Conservation (phyloP, 495 filamentous ascomycete species). For the Aspergillus nidulans region DNA sequence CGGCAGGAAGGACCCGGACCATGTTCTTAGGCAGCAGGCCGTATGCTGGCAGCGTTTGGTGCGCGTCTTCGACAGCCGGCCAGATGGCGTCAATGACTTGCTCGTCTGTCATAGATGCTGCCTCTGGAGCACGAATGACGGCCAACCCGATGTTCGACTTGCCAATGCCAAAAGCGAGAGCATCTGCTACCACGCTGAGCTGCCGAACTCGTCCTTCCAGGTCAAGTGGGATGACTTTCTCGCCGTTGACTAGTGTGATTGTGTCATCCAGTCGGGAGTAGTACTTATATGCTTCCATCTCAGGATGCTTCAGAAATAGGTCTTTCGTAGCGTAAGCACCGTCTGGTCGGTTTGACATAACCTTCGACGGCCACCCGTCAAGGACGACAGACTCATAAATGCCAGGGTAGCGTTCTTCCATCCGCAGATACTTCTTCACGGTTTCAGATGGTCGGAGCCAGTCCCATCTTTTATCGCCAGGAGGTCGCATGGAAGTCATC, state of each 20-base stretch:
- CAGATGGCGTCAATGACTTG: slow-evolving; percentile 49
- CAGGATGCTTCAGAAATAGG: slow-evolving; percentile 51
- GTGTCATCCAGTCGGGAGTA: slow-evolving; percentile 56
- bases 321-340: slow-evolving; percentile 37
- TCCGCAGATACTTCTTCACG: slow-evolving; percentile 38
- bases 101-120: slow-evolving; percentile 34
- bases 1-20: slow-evolving; percentile 41
- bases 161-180: slow-evolving; percentile 37
- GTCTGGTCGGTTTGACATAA: slow-evolving; percentile 51
- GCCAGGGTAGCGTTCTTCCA: slow-evolving; percentile 52
- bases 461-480: slow-evolving; percentile 60
- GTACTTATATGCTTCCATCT: slow-evolving; percentile 54
- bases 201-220: slow-evolving; percentile 49
- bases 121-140: slow-evolving; percentile 41
- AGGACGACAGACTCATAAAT: slow-evolving; percentile 57
- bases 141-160: slow-evolving; percentile 39
- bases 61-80: slow-evolving; percentile 45
- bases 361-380: slow-evolving; percentile 59
- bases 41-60: slow-evolving; percentile 47
- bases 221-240: slow-evolving; percentile 64
- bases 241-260: slow-evolving; percentile 59
- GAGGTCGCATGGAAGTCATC: slow-evolving; percentile 47
- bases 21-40: slow-evolving; percentile 51
- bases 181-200: slow-evolving; percentile 31
- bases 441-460: slow-evolving; percentile 49